Evolutionary conservation across 208 protist species (phyloP).

Genomic region (Strigomonas culicis): DNA sequence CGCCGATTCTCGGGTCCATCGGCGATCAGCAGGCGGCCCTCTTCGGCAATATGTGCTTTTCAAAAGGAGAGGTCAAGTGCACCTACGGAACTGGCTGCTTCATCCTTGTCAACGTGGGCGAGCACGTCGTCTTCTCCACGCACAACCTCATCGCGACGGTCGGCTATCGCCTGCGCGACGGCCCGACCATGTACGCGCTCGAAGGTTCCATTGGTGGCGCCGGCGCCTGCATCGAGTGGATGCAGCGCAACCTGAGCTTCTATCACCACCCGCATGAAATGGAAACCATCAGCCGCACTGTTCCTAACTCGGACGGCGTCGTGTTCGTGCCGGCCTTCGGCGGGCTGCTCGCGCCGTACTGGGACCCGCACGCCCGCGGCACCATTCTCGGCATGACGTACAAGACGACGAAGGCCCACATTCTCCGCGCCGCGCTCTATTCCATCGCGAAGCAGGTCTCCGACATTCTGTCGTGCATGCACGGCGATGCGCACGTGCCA

Average conservation of each 20-base stretch:
- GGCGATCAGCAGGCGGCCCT: constrained; percentile 98
- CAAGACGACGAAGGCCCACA: constrained; percentile 76
- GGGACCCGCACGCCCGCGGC: constrained; percentile 93
- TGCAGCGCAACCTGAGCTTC: constrained; percentile 92
- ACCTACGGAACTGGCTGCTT: constrained; percentile 99
- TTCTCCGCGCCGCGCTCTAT: constrained; percentile 86
- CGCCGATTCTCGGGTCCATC: constrained; percentile 82
- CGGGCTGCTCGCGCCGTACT: constrained; percentile 97
- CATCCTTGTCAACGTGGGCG: constrained; percentile 96
- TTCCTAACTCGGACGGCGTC: constrained; percentile 72
- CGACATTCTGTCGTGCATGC: constrained; percentile 84
- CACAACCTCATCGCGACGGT: constrained; percentile 96
- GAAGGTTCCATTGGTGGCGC: constrained; percentile 93
- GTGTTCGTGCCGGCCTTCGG: constrained; percentile 98
- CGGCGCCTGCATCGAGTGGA: constrained; percentile 93
- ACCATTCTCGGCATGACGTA: constrained; percentile 93
- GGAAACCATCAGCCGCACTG: constrained; percentile 46
- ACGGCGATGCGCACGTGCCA: constrained; percentile 65
- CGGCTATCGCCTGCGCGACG: constrained; percentile 89
- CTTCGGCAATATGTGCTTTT: constrained; percentile 95
- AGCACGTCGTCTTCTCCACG: constrained; percentile 62
- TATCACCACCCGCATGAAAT: constrained; percentile 63
- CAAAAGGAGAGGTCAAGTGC: constrained; percentile 92
- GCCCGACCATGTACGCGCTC: constrained; percentile 59
- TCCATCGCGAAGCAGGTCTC: constrained; percentile 88